Evolutionary conservation across 176 grass and related monocot species (phyloP).

Genomic region (Raddia distichophylla): DNA sequence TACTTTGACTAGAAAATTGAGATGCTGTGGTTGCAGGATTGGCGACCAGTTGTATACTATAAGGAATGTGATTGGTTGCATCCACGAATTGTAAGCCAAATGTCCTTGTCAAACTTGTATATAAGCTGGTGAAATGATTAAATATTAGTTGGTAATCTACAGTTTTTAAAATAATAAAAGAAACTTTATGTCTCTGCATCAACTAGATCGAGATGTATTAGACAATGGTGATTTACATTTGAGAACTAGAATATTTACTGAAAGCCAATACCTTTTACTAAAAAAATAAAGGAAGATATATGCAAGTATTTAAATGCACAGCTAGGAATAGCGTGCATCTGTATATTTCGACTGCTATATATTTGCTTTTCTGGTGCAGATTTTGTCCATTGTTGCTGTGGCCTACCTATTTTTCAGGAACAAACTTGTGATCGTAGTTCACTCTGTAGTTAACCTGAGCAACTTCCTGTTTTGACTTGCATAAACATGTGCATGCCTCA

Average conservation of each 20-base stretch:
- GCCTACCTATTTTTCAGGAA: background rate
- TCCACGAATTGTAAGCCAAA: constrained; percentile 1
- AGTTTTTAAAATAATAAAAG: no score
- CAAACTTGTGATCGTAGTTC: background rate
- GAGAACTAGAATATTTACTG: background rate
- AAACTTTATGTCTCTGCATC: no score
- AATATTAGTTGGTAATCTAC: background rate
- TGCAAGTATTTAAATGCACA: background rate
- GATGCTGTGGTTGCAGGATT: background rate
- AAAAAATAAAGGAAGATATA: background rate
- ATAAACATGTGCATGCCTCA: constrained; percentile 15
- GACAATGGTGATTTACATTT: background rate
- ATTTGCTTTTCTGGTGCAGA: background rate
- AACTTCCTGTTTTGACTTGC: constrained; percentile 17
- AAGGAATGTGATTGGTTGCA: constrained; percentile 16
- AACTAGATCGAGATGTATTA: no score
- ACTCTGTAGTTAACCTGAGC: constrained; percentile 32
- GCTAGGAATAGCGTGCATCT: background rate
- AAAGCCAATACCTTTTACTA: background rate
- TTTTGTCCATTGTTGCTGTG: constrained; percentile 38
- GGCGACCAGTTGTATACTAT: background rate
- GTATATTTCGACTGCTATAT: background rate
- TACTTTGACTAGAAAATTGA: constrained; percentile 56
- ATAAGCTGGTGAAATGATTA: background rate
- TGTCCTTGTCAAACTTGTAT: constrained; percentile 6